Base-by-base conservation (phyloP, 179 eudicot genomes). In the Sideroxylon spinosum region DNA sequence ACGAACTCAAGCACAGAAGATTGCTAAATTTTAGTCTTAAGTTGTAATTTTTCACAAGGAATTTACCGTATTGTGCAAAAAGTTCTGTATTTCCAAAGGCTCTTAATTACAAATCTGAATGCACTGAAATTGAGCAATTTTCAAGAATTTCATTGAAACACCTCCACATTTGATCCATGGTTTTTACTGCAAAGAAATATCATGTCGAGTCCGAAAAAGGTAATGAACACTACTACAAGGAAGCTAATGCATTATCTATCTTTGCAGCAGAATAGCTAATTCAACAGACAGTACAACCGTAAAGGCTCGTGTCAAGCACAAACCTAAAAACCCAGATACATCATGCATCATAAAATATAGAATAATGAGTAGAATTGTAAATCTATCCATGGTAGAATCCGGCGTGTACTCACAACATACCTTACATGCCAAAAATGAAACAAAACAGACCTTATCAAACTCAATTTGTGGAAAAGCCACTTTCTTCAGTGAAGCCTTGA, bases 361-460 rank as follows among this genome's bases (percentile, higher is more conserved):
- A 70, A 28, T 48, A 16, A 70, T 49, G 8, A 49, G 52, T 37
- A 37, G 44, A 37, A 37, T 37, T 37, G 44, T 37, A 71, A 55
- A 57, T 55, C 50, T n/a, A 9, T 55, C 4, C 25, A 29, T 57
- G 26, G 19, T 16, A 57, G 1, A 22, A 71, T 73, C 65, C 56
- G 9, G 49, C 64, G 26, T 56, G 19, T 29, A 55, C 9, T 19
- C 79, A 55, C 20, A 78, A 65, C 81, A 86, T 66, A 72, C 73
- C 78, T 76, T 29, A 75, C 48, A 79, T 67, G 80, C 81, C 53
- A 57, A 79, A 83, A 77, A 74, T 75, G 55, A 80, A 82, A 78
- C 75, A 75, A 37, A 82, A 83, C 88, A 82, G 84, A 84, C 87
- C 88, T 85, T 72, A 77, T 80, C 65, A 84, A 81, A 83, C 74